Evolutionary conservation across 83 land plant species (phyloP).

Genomic region (Picea mariana): DNA sequence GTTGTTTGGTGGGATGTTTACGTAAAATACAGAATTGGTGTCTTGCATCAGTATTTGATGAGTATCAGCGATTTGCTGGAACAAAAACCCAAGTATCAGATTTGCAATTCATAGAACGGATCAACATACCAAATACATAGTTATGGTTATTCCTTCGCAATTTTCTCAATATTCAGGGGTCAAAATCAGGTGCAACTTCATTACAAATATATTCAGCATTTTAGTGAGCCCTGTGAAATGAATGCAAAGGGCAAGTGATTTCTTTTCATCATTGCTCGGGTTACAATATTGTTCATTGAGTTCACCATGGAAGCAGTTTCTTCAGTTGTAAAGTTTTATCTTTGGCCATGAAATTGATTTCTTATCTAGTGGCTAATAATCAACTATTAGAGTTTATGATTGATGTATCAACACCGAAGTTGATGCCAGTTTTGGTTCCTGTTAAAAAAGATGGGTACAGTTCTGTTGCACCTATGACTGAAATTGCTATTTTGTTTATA

Average conservation of each 20-base stretch:
- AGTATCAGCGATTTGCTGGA: conserved; percentile 84
- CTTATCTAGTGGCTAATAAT: neutral
- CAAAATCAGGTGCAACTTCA: neutral
- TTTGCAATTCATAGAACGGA: conserved; percentile 81
- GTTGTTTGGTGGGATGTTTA: conserved; percentile 88
- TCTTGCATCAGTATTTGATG: conserved; percentile 78
- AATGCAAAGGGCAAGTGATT: neutral
- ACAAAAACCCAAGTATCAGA: conserved; percentile 77
- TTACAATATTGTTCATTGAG: neutral
- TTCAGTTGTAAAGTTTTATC: neutral
- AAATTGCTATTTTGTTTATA: neutral
- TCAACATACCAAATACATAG: conserved; percentile 42
- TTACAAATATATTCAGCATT: neutral
- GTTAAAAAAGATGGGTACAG: neutral
- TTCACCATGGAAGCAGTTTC: neutral
- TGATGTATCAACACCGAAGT: neutral
- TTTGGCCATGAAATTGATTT: neutral
- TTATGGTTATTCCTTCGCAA: conserved; percentile 1
- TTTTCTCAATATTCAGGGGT: neutral
- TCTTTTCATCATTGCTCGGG: neutral
- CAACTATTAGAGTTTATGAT: neutral
- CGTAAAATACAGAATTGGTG: conserved; percentile 90
- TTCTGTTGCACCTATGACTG: neutral
- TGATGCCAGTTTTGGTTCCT: neutral
- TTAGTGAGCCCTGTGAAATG: neutral